Conservation (phyloP, 164 flowering plant species). For the Vitis rotundifolia region DNA sequence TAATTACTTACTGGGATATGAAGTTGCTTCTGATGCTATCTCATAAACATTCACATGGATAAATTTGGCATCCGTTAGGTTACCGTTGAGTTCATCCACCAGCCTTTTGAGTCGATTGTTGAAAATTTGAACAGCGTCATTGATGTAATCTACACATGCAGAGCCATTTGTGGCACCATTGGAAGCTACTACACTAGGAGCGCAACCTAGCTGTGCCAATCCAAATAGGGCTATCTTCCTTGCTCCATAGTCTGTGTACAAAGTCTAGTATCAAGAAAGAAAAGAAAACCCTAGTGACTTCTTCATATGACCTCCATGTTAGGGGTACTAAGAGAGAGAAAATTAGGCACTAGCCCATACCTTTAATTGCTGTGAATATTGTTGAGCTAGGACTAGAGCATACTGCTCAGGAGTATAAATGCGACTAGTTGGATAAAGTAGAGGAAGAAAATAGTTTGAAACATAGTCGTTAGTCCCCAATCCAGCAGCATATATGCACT, state of each 20-base stretch:
- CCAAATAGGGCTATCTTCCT: too few relatives aligned
- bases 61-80: slow-evolving; percentile 23
- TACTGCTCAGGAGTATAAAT: slow-evolving; percentile 17
- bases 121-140: slow-evolving; percentile 10
- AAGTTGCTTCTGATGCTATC: background rate
- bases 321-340: too few relatives aligned
- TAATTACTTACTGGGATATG: too few relatives aligned
- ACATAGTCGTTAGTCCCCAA: slow-evolving; percentile 27
- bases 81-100: slow-evolving; percentile 37
- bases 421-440: slow-evolving; percentile 10
- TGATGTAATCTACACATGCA: slow-evolving; percentile 1
- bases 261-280: too few relatives aligned
- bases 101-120: slow-evolving; percentile 23
- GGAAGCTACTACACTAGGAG: too few relatives aligned
- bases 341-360: background rate
- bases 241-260: too few relatives aligned
- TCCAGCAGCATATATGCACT: slow-evolving; percentile 20
- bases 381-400: slow-evolving; percentile 12
- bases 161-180: slow-evolving; percentile 1
- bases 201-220: too few relatives aligned
- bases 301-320: too few relatives aligned
- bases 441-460: slow-evolving; percentile 24
- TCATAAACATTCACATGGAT: slow-evolving; percentile 8
- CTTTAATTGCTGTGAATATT: slow-evolving; percentile 17
- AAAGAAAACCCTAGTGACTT: too few relatives aligned